Evolutionary conservation across 2,329 filamentous ascomycete species (phyloP).

Genomic region (Diaporthe sp.): DNA sequence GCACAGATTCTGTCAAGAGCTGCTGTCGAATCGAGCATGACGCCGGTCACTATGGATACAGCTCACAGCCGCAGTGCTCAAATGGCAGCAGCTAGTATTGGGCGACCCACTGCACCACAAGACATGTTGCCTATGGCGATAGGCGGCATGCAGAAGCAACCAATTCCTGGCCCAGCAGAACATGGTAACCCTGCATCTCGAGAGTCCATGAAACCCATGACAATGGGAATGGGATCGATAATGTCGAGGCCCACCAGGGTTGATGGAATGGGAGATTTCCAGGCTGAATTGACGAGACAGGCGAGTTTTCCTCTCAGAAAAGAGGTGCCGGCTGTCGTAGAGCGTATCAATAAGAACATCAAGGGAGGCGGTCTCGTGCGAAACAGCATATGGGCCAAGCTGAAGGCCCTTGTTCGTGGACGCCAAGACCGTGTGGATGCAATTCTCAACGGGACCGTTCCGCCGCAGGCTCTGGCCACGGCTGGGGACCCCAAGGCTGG

Average conservation of each 20-base stretch:
- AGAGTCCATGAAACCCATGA: neutral
- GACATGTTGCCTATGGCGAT: slow-evolving; percentile 1
- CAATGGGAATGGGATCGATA: neutral
- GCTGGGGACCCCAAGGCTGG: neutral
- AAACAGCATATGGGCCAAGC: slow-evolving; percentile 1
- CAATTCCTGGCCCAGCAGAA: neutral
- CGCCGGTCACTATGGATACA: neutral
- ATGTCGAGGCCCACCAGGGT: neutral
- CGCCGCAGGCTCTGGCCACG: neutral
- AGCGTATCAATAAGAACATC: neutral
- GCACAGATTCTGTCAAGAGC: neutral
- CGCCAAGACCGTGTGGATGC: slow-evolving; percentile 12
- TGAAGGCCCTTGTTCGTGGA: neutral
- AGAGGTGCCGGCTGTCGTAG: neutral
- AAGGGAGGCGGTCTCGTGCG: slow-evolving; percentile 14
- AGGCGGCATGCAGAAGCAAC: neutral
- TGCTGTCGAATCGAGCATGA: neutral
- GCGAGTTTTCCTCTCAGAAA: neutral
- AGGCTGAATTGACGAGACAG: neutral
- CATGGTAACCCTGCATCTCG: neutral
- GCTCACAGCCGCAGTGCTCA: neutral
- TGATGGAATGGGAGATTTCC: neutral
- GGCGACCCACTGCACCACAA: neutral
- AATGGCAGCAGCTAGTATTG: neutral
- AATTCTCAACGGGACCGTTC: neutral